Conservation (phyloP, 2,329 filamentous ascomycete genomes). For the Orbilia ellipsospora region DNA sequence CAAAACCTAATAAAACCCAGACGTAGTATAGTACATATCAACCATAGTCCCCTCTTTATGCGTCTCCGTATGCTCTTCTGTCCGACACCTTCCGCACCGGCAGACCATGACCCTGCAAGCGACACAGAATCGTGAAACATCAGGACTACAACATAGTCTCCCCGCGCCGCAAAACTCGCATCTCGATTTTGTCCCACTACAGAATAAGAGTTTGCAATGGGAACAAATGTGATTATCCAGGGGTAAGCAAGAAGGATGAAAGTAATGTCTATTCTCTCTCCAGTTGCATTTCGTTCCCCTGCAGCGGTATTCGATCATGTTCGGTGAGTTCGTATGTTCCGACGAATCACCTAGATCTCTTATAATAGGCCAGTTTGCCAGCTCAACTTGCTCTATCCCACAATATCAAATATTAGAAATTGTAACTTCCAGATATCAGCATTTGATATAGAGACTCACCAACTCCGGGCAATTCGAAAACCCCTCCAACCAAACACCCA, state of each 20-base stretch:
- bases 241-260: background rate
- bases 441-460: no score
- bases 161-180: slow-evolving; percentile 3
- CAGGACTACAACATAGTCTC: background rate
- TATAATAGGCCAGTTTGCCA: no score
- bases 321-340: background rate
- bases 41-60: background rate
- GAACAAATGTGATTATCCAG: background rate
- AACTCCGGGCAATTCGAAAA: no score
- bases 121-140: background rate
- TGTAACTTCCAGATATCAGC: no score
- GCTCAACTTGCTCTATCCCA: no score
- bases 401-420: no score
- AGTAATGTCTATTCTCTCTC: background rate
- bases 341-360: no score
- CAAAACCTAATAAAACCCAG: background rate
- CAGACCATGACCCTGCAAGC: background rate
- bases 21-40: background rate
- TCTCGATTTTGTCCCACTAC: background rate
- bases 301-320: slow-evolving; percentile 1
- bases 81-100: background rate
- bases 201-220: background rate
- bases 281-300: background rate
- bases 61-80: background rate
- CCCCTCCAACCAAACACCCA: background rate